These are phyloP conservation scores for Hypomontagnella submonticulosa DNA, from an alignment of 495 filamentous ascomycete species.

Conservation along the genomic window DNA sequence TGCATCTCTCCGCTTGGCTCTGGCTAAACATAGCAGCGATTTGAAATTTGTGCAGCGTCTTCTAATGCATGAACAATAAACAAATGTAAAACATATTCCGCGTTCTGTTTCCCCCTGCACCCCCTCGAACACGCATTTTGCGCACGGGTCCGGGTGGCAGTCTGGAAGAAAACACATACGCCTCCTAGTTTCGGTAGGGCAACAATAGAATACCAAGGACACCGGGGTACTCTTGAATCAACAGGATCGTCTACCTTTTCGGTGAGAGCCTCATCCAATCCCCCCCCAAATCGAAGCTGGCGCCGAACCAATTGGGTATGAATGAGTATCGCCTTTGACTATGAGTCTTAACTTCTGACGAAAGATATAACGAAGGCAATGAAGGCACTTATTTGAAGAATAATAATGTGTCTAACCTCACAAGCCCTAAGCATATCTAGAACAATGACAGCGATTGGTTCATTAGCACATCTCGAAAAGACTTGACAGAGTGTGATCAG, in stretches of 20 bases:
- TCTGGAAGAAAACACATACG: not conserved
- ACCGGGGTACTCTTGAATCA: not conserved
- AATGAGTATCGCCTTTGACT: too few species aligned
- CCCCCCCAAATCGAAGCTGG: too few species aligned
- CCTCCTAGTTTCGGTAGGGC: conserved; percentile 30
- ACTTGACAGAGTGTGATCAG: too few species aligned
- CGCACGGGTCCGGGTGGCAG: conserved; percentile 19
- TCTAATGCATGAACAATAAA: not conserved
- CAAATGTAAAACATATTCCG: conserved; percentile 11
- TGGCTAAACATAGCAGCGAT: not conserved
- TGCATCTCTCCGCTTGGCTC: conserved; percentile 6
- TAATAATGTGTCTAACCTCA: too few species aligned
- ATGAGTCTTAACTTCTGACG: too few species aligned
- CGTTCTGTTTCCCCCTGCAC: not conserved
- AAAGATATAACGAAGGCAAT: too few species aligned
- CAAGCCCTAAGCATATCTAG: too few species aligned
- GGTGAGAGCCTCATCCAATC: too few species aligned
- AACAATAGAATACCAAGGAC: conserved; percentile 6
- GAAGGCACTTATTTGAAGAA: too few species aligned
- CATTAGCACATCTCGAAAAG: too few species aligned
- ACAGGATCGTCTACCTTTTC: not conserved
- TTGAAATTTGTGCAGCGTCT: not conserved
- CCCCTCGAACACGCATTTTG: conserved; percentile 5
- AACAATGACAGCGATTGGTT: too few species aligned
- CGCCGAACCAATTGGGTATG: too few species aligned